Base-by-base conservation (phyloP, 1,139 yeast genomes). In the Suhomyces bolitotheri region DNA sequence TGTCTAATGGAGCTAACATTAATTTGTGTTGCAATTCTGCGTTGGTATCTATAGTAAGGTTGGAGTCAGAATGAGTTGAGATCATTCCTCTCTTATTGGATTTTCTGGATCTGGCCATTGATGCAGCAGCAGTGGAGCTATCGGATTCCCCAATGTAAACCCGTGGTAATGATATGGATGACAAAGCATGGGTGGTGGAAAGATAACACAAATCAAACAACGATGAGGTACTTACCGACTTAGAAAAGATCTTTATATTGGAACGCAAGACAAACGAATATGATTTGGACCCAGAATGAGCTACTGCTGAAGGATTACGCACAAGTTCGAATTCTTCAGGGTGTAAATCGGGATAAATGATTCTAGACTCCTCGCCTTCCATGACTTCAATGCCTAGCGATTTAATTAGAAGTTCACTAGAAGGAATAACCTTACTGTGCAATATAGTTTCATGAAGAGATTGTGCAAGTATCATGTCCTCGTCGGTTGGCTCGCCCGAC, bases 391-490 rank as follows among this genome's bases (percentile, higher is more conserved):
- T 59, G 4, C 87, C 87, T 31, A 80, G 68, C 9, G 64, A 57
- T 4, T 41, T 29, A 4, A 80, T 73, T 29, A 58, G 60, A 20
- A 82, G 59, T 5, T 78, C 58, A 7, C 62, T 54, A 30, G 64
- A 60, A 3, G 76, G 66, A 20, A 85, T 58, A 13, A 82, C 44
- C 33, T 76, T 76, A 13, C 82, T 71, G 46, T 77, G 80, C 37
- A 76, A 59, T 11, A 83, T 54, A 3, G 71, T 60, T 47, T 86
- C 87, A 50, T 77, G 79, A 21, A 87, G 52, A 40, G 70, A 68
- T 56, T 87, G 95, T 3, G 95, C 78, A 22, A 86, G 54, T 20
- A 77, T 79, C 85, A 87, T 88, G 58, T 90, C 97, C 61, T 90
- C 97, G 47, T 82, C 89, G 1, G 94, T 81, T 15, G 97, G 97